Conservation (phyloP, 768 basidiomycete species). For the Tremella yokohamensis region DNA sequence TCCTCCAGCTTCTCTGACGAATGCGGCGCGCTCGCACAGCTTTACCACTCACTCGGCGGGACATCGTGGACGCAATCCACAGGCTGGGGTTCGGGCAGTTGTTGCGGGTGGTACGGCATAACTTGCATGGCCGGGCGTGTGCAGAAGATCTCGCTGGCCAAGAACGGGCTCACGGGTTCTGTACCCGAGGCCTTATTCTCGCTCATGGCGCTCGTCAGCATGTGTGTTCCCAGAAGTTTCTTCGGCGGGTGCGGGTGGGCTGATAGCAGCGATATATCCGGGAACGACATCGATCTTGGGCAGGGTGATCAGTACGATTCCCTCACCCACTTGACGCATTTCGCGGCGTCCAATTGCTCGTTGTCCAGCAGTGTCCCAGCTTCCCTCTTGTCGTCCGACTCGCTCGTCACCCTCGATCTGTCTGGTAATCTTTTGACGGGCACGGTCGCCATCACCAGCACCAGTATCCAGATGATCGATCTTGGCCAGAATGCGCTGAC, state of each 20-base stretch:
- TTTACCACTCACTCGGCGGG: background rate
- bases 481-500: slow-evolving; percentile 10
- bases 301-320: slow-evolving; percentile 18
- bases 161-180: slow-evolving; percentile 20
- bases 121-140: slow-evolving; percentile 21
- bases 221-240: slow-evolving; percentile 14
- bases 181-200: slow-evolving; percentile 14
- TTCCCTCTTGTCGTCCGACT: slow-evolving; percentile 5
- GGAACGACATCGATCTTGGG: slow-evolving; percentile 15
- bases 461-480: slow-evolving; percentile 5
- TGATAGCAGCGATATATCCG: slow-evolving; percentile 23
- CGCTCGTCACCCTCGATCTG: slow-evolving; percentile 23
- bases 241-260: background rate
- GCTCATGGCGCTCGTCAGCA: slow-evolving; percentile 12
- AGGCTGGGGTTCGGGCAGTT: slow-evolving; percentile 17
- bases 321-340: slow-evolving; percentile 13
- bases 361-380: slow-evolving; percentile 16
- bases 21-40: background rate
- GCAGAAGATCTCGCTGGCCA: slow-evolving; percentile 10
- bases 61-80: background rate
- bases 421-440: slow-evolving; percentile 21
- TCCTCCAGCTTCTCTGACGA: background rate
- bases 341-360: slow-evolving; percentile 14
- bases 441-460: background rate
- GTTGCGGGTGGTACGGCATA: slow-evolving; percentile 29